Evolutionary conservation across 768 basidiomycete genomes (phyloP).

Genomic region (Lactifluus echinatus): DNA sequence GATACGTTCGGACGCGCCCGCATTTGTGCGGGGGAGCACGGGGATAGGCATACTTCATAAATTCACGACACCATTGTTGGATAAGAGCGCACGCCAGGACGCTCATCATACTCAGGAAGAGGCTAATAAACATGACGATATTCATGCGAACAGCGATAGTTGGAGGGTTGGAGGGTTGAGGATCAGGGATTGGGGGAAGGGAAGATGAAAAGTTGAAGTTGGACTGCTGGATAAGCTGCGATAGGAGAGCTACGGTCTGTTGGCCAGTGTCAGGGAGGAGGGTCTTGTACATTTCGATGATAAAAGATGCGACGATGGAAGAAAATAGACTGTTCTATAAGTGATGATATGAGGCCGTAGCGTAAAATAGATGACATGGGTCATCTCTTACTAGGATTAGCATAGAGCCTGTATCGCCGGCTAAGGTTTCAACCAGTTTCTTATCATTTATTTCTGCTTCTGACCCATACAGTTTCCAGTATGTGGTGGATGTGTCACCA

Average conservation of each 20-base stretch:
- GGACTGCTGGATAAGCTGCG: not conserved
- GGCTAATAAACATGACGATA: conserved; percentile 11
- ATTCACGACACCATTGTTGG: conserved; percentile 16
- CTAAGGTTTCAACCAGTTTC: conserved; percentile 13
- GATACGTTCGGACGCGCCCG: conserved; percentile 7
- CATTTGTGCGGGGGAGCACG: conserved; percentile 3
- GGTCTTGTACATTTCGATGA: conserved; percentile 17
- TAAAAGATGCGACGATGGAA: conserved; percentile 17
- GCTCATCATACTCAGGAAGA: conserved; percentile 10
- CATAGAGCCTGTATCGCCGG: conserved; percentile 16
- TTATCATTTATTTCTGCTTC: conserved; percentile 14
- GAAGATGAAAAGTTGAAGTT: not conserved
- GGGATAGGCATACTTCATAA: not conserved
- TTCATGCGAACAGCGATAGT: conserved; percentile 7
- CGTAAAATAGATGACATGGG: not conserved
- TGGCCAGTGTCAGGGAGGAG: conserved; percentile 6
- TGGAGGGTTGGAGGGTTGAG: not conserved
- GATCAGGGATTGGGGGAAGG: not conserved
- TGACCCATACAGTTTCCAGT: conserved; percentile 15
- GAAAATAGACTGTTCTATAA: conserved; percentile 17
- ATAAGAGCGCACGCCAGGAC: conserved; percentile 9
- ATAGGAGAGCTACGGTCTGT: not conserved
- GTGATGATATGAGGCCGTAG: not conserved
- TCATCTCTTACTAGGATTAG: conserved; percentile 14
- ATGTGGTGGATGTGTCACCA: conserved; percentile 10